Evolutionary conservation across 768 basidiomycete genomes (phyloP).

Genomic region (Lyophyllum semitale): DNA sequence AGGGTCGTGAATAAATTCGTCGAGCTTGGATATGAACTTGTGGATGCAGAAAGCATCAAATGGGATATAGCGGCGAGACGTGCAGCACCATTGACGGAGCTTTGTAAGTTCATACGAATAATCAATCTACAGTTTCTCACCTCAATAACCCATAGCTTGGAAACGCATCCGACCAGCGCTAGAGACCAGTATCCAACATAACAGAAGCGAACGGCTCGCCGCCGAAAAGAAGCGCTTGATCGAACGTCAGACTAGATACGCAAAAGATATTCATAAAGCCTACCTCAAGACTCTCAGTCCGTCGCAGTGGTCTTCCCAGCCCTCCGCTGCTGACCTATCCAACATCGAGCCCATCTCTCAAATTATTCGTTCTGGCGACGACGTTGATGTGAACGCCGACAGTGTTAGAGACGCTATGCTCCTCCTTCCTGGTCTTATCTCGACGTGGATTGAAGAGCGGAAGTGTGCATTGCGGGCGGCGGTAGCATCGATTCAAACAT

Average conservation of each 20-base stretch:
- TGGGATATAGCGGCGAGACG: too few relatives aligned
- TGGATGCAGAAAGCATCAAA: too few relatives aligned
- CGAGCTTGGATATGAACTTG: too few relatives aligned
- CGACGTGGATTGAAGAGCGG: not conserved
- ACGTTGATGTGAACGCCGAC: not conserved
- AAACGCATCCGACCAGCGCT: too few relatives aligned
- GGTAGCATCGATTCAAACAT: not conserved
- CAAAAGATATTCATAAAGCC: not conserved
- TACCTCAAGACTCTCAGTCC: not conserved
- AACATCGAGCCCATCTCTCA: not conserved
- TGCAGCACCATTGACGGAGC: too few relatives aligned
- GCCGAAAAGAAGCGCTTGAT: too few relatives aligned
- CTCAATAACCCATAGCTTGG: too few relatives aligned
- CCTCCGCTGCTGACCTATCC: too few relatives aligned
- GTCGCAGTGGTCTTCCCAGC: not conserved
- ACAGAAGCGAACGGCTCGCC: too few relatives aligned
- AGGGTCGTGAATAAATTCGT: too few relatives aligned
- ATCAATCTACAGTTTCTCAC: too few relatives aligned
- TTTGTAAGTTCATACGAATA: not conserved
- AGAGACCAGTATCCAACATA: too few relatives aligned
- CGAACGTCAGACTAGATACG: not conserved
- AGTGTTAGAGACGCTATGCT: not conserved
- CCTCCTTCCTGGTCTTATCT: not conserved
- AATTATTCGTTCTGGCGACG: not conserved
- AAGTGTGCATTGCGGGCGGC: not conserved